Base-by-base conservation (phyloP, 257 asterid species). In the Nemophila menziesii region DNA sequence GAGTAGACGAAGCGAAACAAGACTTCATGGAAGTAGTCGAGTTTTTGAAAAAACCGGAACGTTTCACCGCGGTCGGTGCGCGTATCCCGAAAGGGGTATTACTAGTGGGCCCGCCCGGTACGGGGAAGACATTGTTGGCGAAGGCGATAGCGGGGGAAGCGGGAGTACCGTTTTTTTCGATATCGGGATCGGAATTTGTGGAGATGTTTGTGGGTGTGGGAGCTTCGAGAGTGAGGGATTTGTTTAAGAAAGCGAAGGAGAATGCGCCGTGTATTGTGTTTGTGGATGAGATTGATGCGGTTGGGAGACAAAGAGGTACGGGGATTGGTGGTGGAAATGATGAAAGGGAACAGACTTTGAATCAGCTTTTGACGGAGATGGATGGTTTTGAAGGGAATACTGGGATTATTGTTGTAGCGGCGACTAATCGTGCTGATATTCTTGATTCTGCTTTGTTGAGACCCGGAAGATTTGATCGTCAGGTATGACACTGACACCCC, bases 151-250 rank as follows among this genome's bases (percentile, higher is more conserved):
- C 96, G 22, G 99, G 96, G 36, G 99, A 90, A 77, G 99, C 99
- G 1, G 94, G 94, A 8, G 99, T 90, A 49, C 99, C 96, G 2
- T 90, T 90, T 57, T 85, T 85, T 77, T 90, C 96, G 2, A 85
- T 90, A 36, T 90, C 96, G 2, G 99, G 99, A 58, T 90, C 99
- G 0, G 99, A 90, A 70, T 90, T 90, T 61, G 93, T 90, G 51
- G 99, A 90, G 86, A 90, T 90, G 96, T 90, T 90, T 72, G 99
- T 90, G 39, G 99, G 99, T 40, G 96, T 90, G 26, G 99, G 99
- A 54, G 99, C 99, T 18, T 85, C 99, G 14, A 58, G 96, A 20
- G 99, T 90, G 4, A 92, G 94, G 53, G 96, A 90, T 65, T 94
- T 90, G 62, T 90, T 90, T 80, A 90, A 81, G 79, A 90, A 90